Evolutionary conservation across 805 yeast species (phyloP).

Genomic region (Starmerella asiatica): DNA sequence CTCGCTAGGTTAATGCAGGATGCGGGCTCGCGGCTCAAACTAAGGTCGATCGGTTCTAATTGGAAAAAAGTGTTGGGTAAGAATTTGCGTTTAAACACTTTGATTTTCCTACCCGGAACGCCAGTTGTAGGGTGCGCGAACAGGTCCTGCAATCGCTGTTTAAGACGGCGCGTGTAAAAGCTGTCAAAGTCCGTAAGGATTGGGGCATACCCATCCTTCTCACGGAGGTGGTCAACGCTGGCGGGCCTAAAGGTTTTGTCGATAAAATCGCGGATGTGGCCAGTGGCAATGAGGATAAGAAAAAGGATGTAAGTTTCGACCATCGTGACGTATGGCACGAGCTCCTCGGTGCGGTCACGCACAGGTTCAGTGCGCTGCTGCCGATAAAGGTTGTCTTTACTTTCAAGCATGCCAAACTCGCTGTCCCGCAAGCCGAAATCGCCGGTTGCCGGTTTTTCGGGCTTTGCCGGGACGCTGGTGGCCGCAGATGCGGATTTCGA

Average conservation of each 20-base stretch:
- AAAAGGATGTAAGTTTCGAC: constrained; percentile 77
- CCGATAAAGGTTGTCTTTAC: constrained; percentile 48
- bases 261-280: constrained; percentile 80
- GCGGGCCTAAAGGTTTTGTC: constrained; percentile 62
- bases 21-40: constrained; percentile 57
- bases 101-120: constrained; percentile 86
- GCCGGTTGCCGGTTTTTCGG: constrained; percentile 1
- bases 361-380: constrained; percentile 38
- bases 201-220: constrained; percentile 85
- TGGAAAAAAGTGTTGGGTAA: constrained; percentile 43
- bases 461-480: too few relatives aligned
- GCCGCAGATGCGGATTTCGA: too few relatives aligned
- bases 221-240: constrained; percentile 51
- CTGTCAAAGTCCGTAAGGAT: constrained; percentile 89
- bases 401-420: constrained; percentile 62
- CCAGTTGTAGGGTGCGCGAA: constrained; percentile 94
- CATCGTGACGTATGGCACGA: constrained; percentile 72
- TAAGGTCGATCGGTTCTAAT: constrained; percentile 31
- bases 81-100: constrained; percentile 67
- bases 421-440: constrained; percentile 22
- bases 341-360: constrained; percentile 50
- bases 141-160: constrained; percentile 82
- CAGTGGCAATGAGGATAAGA: constrained; percentile 69
- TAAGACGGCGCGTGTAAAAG: constrained; percentile 84
- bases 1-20: constrained; percentile 78